A percentile compares a stretch with the other conserved stretches of the same genome.
Evolutionary conservation across 23 red algal genomes (phyloP).

Genomic region (Gracilaria domingensis): DNA sequence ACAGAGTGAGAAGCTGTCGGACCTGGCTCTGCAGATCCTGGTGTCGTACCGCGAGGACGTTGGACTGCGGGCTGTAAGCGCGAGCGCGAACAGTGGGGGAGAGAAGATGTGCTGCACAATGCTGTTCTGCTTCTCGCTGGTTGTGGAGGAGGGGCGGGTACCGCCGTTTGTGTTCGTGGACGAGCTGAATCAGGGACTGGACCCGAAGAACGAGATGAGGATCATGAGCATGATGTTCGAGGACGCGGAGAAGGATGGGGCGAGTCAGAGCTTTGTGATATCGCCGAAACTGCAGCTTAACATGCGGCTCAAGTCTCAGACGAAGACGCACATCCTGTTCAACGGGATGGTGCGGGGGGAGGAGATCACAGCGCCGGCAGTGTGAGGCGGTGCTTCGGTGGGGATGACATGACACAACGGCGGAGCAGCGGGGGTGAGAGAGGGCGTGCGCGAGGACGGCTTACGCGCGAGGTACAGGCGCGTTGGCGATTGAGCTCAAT

Average conservation of each 20-base stretch:
- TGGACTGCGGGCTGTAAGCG: constrained; percentile 70
- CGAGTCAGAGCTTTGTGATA: constrained; percentile 89
- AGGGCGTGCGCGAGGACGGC: not conserved
- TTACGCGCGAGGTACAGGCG: constrained; percentile 8
- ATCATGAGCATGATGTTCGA: constrained; percentile 96
- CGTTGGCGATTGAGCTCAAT: constrained; percentile 2
- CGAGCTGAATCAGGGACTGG: constrained; percentile 99
- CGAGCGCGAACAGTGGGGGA: constrained; percentile 82
- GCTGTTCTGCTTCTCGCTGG: constrained; percentile 79
- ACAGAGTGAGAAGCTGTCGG: constrained; percentile 59
- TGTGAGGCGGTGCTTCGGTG: constrained; percentile 8
- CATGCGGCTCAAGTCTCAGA: constrained; percentile 66
- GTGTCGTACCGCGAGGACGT: constrained; percentile 89
- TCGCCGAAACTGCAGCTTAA: constrained; percentile 92
- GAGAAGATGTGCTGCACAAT: constrained; percentile 99
- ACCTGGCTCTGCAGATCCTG: constrained; percentile 80
- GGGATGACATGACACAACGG: constrained; percentile 13
- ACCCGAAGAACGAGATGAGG: constrained; percentile 85
- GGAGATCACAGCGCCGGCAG: constrained; percentile 16
- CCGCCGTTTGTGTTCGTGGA: constrained; percentile 93
- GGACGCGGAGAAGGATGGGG: constrained; percentile 55
- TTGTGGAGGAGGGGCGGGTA: constrained; percentile 57
- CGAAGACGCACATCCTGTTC: constrained; percentile 86
- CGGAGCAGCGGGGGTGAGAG: not conserved
- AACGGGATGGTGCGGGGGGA: constrained; percentile 83